Conservation (phyloP, 176 grass and related monocot species). For the Hordeum vulgare region MorexV3_pseudomolecules_assembly NC_058519.1:637054409-637054908, state of each 20-base stretch:
- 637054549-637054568: neutral
- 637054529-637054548: neutral
- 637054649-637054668: neutral
- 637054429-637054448: neutral
- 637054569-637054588: constrained; percentile 11
- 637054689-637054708: neutral
- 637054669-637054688: neutral
- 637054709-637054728: neutral
- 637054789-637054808: no score
- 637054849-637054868: no score
- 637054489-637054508: neutral
- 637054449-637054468: neutral
- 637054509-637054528: neutral
- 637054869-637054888: no score
- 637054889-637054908: no score
- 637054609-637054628: neutral
- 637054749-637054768: no score
- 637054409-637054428: neutral
- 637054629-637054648: neutral
- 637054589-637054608: neutral
- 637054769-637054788: no score
- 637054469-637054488: neutral
- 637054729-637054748: neutral
- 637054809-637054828: no score
- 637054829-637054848: no score